Evolutionary conservation across 768 basidiomycete genomes (phyloP).

Genomic region (Punctularia strigosozonata): DNA sequence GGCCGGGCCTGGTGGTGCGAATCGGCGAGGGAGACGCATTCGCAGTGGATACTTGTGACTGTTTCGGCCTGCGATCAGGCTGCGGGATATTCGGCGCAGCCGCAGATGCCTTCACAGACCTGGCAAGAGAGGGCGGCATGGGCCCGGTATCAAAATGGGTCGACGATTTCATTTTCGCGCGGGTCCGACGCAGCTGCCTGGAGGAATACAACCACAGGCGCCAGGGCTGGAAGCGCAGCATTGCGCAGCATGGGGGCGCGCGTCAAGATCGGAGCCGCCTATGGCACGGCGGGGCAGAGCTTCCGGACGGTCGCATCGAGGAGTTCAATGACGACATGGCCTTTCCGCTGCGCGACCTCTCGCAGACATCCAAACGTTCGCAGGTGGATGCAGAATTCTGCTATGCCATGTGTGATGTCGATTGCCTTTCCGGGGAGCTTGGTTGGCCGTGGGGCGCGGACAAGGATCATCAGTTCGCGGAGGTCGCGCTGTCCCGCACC

Average conservation of each 20-base stretch:
- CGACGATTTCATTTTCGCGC: slow-evolving; percentile 12
- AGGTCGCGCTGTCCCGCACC: too few species aligned
- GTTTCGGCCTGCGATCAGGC: slow-evolving; percentile 4
- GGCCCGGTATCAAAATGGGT: slow-evolving; percentile 19
- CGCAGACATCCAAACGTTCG: slow-evolving; percentile 9
- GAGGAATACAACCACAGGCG: slow-evolving; percentile 16
- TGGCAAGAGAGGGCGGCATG: slow-evolving; percentile 8
- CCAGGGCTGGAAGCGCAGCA: slow-evolving; percentile 1
- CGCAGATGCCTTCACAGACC: slow-evolving; percentile 7
- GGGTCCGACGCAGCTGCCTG: slow-evolving; percentile 7
- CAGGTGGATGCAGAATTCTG: slow-evolving; percentile 8
- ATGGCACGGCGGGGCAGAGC: slow-evolving; percentile 16
- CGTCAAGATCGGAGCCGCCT: too few species aligned
- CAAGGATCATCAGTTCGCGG: slow-evolving; percentile 16
- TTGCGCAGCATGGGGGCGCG: slow-evolving; percentile 6
- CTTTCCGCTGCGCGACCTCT: slow-evolving; percentile 13
- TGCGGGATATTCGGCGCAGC: slow-evolving; percentile 5
- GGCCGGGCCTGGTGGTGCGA: slow-evolving; percentile 20
- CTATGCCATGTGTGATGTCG: slow-evolving; percentile 21
- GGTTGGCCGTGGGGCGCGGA: slow-evolving; percentile 20
- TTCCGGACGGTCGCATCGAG: slow-evolving; percentile 9
- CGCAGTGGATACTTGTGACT: slow-evolving; percentile 5
- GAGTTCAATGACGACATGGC: slow-evolving; percentile 23
- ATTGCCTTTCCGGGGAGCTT: slow-evolving; percentile 18
- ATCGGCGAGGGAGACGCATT: slow-evolving; percentile 3